These are phyloP conservation scores for Scedosporium apiospermum DNA, from an alignment of 2,329 filamentous ascomycete species.

Conservation along the genomic window DNA sequence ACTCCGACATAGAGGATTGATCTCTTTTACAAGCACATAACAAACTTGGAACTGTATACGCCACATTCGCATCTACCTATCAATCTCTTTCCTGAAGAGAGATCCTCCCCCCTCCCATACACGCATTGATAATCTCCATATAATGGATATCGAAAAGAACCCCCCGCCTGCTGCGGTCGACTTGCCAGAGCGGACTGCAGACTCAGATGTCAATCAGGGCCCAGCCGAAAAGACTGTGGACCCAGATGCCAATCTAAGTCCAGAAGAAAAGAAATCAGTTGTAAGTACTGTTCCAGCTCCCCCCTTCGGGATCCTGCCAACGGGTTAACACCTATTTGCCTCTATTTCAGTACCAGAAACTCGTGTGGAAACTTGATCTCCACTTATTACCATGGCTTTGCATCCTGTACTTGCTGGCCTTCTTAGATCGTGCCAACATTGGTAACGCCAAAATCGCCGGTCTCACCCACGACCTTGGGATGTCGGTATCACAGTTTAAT, in stretches of 20 bases:
- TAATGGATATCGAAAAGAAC: not conserved
- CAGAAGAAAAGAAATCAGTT: not conserved
- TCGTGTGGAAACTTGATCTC: not conserved
- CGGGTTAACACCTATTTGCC: not conserved
- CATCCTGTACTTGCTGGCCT: constrained; percentile 56
- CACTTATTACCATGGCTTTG: constrained; percentile 36
- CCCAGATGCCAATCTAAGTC: not conserved
- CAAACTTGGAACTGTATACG: no score
- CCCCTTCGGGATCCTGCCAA: not conserved
- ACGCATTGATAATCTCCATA: not conserved
- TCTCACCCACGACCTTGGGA: constrained; percentile 24
- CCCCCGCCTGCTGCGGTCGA: no score
- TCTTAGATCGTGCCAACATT: constrained; percentile 30
- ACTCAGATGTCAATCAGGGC: not conserved
- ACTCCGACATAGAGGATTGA: no score
- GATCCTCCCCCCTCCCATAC: not conserved
- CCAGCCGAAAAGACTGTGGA: not conserved
- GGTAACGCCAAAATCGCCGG: constrained; percentile 53
- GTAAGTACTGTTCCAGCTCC: not conserved
- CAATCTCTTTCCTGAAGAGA: no score
- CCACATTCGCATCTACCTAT: no score
- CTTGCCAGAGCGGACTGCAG: no score
- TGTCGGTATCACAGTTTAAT: constrained; percentile 46
- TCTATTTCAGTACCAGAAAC: not conserved
- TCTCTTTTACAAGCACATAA: no score